Base-by-base conservation (phyloP, 2,329 filamentous ascomycete species). In the Cladophialophora bantiana region DNA sequence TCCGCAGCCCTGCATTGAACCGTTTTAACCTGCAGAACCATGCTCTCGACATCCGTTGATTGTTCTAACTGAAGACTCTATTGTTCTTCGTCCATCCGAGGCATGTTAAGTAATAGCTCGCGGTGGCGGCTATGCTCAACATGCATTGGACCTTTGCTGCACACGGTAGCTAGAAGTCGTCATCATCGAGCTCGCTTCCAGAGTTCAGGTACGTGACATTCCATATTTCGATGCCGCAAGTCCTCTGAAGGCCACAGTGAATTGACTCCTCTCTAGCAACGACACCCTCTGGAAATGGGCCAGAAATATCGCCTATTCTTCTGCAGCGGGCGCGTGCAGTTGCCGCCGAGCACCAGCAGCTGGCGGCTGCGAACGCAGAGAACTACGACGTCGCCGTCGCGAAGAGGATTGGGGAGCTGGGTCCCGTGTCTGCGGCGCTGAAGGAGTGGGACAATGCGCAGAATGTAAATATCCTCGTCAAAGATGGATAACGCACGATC, bases 391-490 rank as follows among this genome's bases (percentile, higher is more conserved):
- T 83, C 9, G 79, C 79, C 58, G 77, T 82, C 6, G 87, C 88
- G 50, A 89, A 87, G 77, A 83, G 84, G 70, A 74, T 85, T 35
- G 87, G 72, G 48, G 84, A 88, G 71, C 78, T 88, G 59, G 79
- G 82, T 15, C 76, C 80, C 20, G 81, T 87, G 4, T 81, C 83
- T 40, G 77, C 80, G 45, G 84, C 85, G 3, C 74, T 89, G 67
- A 80, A 82, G 70, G 81, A 84, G 72, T 89, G 86, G 82, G 84
- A 88, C 58, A 81, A 83, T 67, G 85, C 86, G 55, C 83, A 83
- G 61, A 83, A 87, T 76, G 85, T 86, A 68, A 65, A 48, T 55
- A 32, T 32, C 1, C 13, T 56, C 58, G 12, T 18, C 31, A 18
- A 4, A 12, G 35, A 26, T 35, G 9, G 42, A 56, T 54, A 18